phyloP scores from a whole-genome alignment of 1,139 yeast species.

The Saccharomyces hybrid region DNA sequence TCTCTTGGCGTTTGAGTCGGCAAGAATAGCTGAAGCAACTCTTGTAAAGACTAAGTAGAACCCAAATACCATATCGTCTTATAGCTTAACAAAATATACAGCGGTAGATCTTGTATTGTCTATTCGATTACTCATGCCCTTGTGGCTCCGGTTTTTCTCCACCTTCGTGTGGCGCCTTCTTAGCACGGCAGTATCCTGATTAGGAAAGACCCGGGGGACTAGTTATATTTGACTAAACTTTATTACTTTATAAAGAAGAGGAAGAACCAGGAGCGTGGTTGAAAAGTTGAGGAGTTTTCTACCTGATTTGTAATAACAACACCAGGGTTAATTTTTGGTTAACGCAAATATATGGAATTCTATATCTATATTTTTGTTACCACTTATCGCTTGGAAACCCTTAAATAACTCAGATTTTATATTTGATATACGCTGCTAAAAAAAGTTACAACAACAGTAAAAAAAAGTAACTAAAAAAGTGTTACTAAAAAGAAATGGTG shows the following conservation, averaged over 20 bases:
- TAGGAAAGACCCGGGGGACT: not conserved
- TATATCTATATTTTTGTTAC: not conserved
- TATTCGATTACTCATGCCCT: no score
- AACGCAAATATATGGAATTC: not conserved
- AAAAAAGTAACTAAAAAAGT: not conserved
- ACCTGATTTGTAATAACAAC: not conserved
- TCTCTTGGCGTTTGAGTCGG: no score
- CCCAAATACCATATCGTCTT: no score
- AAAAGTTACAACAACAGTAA: not conserved
- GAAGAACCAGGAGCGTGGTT: not conserved
- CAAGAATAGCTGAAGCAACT: no score
- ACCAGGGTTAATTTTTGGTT: not conserved
- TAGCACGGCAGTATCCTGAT: not conserved
- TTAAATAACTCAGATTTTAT: not conserved
- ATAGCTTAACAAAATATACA: no score
- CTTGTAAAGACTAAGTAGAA: no score
- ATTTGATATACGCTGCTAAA: not conserved
- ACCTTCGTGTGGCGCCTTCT: not conserved
- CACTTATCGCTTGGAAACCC: not conserved
- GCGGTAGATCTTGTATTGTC: no score
- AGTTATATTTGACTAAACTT: not conserved
- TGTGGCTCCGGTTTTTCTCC: not conserved
- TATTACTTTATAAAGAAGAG: not conserved
- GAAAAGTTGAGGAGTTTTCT: not conserved
- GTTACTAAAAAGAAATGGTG: constrained; percentile 20